Conservation (phyloP, 768 basidiomycete species). For the Mycena albidolilacea region DNA sequence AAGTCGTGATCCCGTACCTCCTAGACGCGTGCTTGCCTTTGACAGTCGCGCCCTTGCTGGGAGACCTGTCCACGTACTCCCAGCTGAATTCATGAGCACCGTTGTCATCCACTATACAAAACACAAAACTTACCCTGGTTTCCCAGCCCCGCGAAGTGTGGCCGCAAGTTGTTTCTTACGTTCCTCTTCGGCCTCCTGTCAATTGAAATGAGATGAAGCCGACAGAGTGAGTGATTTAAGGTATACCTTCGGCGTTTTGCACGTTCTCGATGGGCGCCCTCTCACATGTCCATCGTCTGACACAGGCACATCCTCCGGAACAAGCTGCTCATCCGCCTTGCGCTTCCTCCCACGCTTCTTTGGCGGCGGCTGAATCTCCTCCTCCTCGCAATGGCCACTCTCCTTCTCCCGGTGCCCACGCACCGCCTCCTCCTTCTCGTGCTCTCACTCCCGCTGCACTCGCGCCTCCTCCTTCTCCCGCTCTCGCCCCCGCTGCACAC, state of each 20-base stretch:
- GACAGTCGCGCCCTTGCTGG: not conserved
- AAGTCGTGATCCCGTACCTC: too few relatives aligned
- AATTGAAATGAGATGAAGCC: conserved; percentile 8
- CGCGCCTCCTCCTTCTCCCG: too few relatives aligned
- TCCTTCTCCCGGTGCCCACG: not conserved
- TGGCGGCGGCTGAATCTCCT: not conserved
- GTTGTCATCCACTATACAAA: not conserved
- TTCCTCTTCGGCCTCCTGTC: conserved; percentile 6
- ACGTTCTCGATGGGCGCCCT: not conserved
- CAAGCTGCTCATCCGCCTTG: not conserved
- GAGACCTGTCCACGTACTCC: not conserved
- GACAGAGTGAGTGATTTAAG: not conserved
- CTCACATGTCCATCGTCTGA: not conserved
- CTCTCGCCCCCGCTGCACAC: not conserved
- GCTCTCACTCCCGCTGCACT: too few relatives aligned
- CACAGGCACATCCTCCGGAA: not conserved
- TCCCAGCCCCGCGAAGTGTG: not conserved
- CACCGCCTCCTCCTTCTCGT: too few relatives aligned
- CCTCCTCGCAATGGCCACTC: not conserved
- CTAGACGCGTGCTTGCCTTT: too few relatives aligned
- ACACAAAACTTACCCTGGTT: conserved; percentile 13
- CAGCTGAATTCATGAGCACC: not conserved
- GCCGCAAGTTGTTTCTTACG: not conserved
- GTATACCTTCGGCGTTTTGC: conserved; percentile 5
- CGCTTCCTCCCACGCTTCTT: conserved; percentile 6